phyloP scores from a whole-genome alignment of 164 flowering plant genomes.

The Malania oleifera region DNA sequence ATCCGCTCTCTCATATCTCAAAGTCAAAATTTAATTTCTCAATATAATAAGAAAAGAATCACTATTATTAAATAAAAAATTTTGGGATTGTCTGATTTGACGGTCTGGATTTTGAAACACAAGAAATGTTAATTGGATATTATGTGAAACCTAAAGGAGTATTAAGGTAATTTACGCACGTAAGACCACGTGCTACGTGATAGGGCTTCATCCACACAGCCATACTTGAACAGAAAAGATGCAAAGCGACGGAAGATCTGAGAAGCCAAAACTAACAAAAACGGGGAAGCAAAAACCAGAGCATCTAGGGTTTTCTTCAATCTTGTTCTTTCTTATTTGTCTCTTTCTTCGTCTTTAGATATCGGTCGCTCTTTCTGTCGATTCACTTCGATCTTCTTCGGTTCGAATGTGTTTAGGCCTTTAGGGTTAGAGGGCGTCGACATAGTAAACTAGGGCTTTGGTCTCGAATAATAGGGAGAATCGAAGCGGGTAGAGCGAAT shows the following conservation, averaged over 20 bases:
- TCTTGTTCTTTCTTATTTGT: slow-evolving; percentile 8
- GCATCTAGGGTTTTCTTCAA: slow-evolving; percentile 34
- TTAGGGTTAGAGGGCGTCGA: not conserved
- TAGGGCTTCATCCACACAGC: not conserved
- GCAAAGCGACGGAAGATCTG: no score
- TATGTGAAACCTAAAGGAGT: no score
- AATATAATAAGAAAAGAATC: no score
- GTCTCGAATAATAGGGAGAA: slow-evolving; percentile 5
- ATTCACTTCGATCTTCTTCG: slow-evolving; percentile 2
- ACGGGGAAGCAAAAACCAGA: slow-evolving; percentile 19
- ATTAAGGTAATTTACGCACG: no score
- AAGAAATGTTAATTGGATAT: no score
- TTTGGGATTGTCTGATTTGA: no score
- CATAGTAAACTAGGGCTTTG: slow-evolving; percentile 18
- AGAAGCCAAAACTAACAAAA: no score
- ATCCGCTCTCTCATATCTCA: no score
- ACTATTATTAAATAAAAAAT: no score
- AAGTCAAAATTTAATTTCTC: no score
- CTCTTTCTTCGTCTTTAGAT: not conserved
- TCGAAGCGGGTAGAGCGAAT: slow-evolving; percentile 11
- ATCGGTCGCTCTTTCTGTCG: slow-evolving; percentile 2
- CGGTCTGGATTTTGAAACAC: no score
- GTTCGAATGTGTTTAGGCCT: slow-evolving; percentile 6
- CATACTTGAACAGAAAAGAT: not conserved
- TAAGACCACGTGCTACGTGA: not conserved